Base-by-base conservation (phyloP, 2,329 filamentous ascomycete genomes). In the Chaetomium sp. region DNA sequence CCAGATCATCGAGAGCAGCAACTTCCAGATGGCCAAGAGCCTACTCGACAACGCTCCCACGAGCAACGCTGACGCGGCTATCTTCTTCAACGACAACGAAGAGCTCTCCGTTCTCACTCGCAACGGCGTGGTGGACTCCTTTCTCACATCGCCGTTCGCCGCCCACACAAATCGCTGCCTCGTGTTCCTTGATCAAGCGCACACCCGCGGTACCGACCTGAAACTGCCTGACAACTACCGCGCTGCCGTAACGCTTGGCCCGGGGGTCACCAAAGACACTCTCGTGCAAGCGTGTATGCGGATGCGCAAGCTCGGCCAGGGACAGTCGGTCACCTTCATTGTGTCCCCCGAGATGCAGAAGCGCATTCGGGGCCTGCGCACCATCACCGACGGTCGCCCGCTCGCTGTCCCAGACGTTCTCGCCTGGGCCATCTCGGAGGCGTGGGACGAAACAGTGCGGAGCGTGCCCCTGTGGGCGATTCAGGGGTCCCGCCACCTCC, bases 241-340 rank as follows among this genome's bases (percentile, higher is more conserved):
- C 0, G 88, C 86, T 0, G 82, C 82, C 0, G 82, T 91, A 0
- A 90, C 86, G 0, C 66, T 92, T 0, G 86, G 87, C 0, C 74
- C 82, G 0, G 72, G 74, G 4, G 61, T 89, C 1, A 86, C 82
- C 0, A 91, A 91, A 58, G 88, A 91, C 57, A 72, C 78, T 10
- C 66, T 89, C 0, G 80, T 85, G 0, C 87, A 91, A 77, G 85
- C 84, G 0, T 87, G 84, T 56, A 88, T 87, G 83, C 69, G 87
- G n/a, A 83, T 90, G 79, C 69, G 86, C 9, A 81, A 85, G 56
- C 74, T 91, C 0, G 87, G 85, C 0, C 70, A 80, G 2, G 85
- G 85, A 0, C 86, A 91, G 61, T 82, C 80, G 0, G 77, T 89
- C 0, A 70, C 79, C 0, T 88, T 88, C 50, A 81, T 77, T 53